phyloP scores from a whole-genome alignment of 1,284 basidiomycete species.

The Malassezia dermatis region DNA sequence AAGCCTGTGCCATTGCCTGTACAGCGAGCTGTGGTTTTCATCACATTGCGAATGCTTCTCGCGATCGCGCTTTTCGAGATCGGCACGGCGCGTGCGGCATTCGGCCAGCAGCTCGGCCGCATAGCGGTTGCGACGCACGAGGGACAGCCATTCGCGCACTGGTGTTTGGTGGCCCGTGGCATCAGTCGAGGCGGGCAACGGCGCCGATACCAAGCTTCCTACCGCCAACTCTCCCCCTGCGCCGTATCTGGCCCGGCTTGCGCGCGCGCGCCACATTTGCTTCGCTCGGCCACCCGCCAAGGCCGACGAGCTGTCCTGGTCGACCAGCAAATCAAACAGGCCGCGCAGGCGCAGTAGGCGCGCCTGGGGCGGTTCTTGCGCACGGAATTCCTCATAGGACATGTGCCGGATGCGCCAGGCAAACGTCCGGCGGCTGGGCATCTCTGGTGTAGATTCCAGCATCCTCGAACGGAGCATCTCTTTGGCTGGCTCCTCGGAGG shows the following conservation, averaged over 20 bases:
- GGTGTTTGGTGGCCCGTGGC: not conserved
- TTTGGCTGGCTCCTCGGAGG: not conserved
- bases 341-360: slow-evolving; percentile 42
- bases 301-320: slow-evolving; percentile 37
- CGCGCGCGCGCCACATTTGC: slow-evolving; percentile 43
- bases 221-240: slow-evolving; percentile 38
- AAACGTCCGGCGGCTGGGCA: not conserved
- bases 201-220: slow-evolving; percentile 22
- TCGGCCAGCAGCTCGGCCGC: slow-evolving; percentile 43
- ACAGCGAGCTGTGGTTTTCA: not conserved
- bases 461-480: not conserved
- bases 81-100: slow-evolving; percentile 36
- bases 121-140: slow-evolving; percentile 31
- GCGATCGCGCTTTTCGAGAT: slow-evolving; percentile 21
- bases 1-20: not conserved
- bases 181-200: not conserved
- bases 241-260: slow-evolving; percentile 39
- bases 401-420: slow-evolving; percentile 14
- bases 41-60: not conserved
- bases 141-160: slow-evolving; percentile 12
- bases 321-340: slow-evolving; percentile 42
- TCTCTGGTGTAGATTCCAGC: not conserved
- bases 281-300: slow-evolving; percentile 42
- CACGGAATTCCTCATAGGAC: slow-evolving; percentile 37
- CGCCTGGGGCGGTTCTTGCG: slow-evolving; percentile 45